Conservation (phyloP, 768 basidiomycete genomes). For the Mycena galericulata region DNA sequence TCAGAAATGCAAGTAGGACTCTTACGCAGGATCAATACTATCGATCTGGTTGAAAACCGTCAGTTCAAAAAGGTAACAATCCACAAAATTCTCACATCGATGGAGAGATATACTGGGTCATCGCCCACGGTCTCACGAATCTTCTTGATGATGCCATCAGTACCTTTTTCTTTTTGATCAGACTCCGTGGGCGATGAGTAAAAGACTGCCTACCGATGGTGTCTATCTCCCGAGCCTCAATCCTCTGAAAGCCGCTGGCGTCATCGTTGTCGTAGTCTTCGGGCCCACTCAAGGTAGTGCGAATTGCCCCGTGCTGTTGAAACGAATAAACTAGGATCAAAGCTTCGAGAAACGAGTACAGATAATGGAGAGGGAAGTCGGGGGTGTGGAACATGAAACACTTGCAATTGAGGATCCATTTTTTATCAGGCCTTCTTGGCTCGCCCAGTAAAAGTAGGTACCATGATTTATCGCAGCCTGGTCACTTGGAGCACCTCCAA, state of each 20-base stretch:
- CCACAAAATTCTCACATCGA: conserved; percentile 63
- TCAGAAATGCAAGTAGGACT: background rate
- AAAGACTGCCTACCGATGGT: conserved; percentile 64
- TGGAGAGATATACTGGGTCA: conserved; percentile 82
- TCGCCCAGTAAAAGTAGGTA: conserved; percentile 92
- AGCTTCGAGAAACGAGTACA: conserved; percentile 47
- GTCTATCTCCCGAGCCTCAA: conserved; percentile 89
- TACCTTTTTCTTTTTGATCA: conserved; percentile 54
- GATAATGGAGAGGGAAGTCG: conserved; percentile 29
- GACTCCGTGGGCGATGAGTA: background rate
- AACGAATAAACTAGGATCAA: conserved; percentile 82
- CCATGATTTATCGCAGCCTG: conserved; percentile 88
- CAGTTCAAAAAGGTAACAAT: background rate
- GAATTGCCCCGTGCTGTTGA: conserved; percentile 85
- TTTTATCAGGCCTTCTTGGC: conserved; percentile 82
- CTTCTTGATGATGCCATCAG: conserved; percentile 81
- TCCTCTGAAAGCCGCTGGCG: conserved; percentile 81
- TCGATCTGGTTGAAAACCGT: conserved; percentile 63
- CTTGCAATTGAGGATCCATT: conserved; percentile 89
- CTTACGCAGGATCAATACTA: conserved; percentile 76
- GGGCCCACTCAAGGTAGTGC: conserved; percentile 83
- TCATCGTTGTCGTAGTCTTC: conserved; percentile 85
- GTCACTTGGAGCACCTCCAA: conserved; percentile 78
- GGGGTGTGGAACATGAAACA: conserved; percentile 52
- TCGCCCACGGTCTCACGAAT: conserved; percentile 84